Percentiles rank a stretch among this genome's conserved stretches.
Evolutionary conservation across 2,329 filamentous ascomycete species (phyloP).

Genomic region (Penicillium sp.): DNA sequence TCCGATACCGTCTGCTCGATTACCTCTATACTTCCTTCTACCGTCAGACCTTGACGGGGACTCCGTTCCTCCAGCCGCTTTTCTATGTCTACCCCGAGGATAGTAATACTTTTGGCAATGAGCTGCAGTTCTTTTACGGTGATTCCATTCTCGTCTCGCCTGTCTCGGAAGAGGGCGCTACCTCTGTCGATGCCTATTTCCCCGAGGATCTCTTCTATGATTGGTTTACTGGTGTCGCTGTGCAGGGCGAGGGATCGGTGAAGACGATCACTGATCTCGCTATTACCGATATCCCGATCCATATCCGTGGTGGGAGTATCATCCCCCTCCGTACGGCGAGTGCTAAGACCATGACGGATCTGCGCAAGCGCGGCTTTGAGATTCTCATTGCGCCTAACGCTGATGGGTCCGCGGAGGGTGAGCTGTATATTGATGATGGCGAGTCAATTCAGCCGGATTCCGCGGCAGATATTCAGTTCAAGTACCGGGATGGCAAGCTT

Average conservation of each 20-base stretch:
- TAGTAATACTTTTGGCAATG: constrained; percentile 43
- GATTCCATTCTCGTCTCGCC: constrained; percentile 50
- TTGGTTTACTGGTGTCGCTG: constrained; percentile 47
- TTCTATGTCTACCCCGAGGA: constrained; percentile 63
- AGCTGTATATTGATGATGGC: constrained; percentile 71
- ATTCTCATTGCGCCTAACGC: constrained; percentile 58
- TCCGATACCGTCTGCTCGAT: constrained; percentile 67
- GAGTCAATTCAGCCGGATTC: constrained; percentile 52
- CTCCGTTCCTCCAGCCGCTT: constrained; percentile 59
- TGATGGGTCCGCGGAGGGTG: constrained; percentile 56
- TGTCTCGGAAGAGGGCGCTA: constrained; percentile 46
- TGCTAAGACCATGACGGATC: constrained; percentile 53
- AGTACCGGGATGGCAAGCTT: constrained; percentile 45
- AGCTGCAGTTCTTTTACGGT: constrained; percentile 54
- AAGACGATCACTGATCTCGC: constrained; percentile 41
- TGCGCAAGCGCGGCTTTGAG: constrained; percentile 58
- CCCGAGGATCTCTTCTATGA: constrained; percentile 54
- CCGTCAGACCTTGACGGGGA: constrained; percentile 52
- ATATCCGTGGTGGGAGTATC: constrained; percentile 54
- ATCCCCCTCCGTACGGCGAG: constrained; percentile 48
- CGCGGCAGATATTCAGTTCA: constrained; percentile 53
- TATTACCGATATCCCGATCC: constrained; percentile 51
- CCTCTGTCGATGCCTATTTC: constrained; percentile 48
- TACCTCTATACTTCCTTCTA: constrained; percentile 69
- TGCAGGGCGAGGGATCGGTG: constrained; percentile 37